A percentile compares a stretch with the other conserved stretches of the same genome.
phyloP scores from a whole-genome alignment of 441 rosid species.

The Dalechampia spathulata region DNA sequence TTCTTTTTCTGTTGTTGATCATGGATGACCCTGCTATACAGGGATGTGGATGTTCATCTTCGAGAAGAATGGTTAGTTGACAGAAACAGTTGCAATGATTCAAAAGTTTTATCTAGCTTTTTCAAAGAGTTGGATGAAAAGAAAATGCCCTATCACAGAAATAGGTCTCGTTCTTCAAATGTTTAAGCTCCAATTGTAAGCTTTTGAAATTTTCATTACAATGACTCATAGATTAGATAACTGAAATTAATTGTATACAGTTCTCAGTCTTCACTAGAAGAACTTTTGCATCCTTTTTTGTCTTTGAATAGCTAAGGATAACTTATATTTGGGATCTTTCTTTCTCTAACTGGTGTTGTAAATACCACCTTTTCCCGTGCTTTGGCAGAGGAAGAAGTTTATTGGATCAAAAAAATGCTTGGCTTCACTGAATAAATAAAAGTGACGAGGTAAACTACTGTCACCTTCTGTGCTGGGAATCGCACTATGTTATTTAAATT shows the following conservation, averaged over 20 bases:
- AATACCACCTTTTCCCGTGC: background rate
- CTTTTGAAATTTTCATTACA: background rate
- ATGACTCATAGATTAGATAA: background rate
- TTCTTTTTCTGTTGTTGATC: conserved; percentile 8
- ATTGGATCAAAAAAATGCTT: background rate
- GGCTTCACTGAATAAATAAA: no score
- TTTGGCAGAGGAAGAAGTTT: background rate
- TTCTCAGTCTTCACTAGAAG: background rate
- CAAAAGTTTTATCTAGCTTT: conserved; percentile 38
- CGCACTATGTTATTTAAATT: no score
- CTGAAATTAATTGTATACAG: background rate
- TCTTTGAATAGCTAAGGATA: background rate
- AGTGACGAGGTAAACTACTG: background rate
- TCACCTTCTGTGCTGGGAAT: background rate
- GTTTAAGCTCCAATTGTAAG: conserved; percentile 21
- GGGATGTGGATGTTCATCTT: conserved; percentile 67
- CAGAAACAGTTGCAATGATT: conserved; percentile 58
- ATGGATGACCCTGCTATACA: conserved; percentile 14
- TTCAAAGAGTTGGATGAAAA: conserved; percentile 31
- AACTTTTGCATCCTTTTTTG: background rate
- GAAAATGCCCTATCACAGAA: conserved; percentile 9
- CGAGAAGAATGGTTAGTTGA: conserved; percentile 69
- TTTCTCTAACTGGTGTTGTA: background rate
- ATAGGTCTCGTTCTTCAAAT: conserved; percentile 19
- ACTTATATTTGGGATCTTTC: background rate